Conservation (phyloP, 768 basidiomycete species). For the Mycena rosella region DNA sequence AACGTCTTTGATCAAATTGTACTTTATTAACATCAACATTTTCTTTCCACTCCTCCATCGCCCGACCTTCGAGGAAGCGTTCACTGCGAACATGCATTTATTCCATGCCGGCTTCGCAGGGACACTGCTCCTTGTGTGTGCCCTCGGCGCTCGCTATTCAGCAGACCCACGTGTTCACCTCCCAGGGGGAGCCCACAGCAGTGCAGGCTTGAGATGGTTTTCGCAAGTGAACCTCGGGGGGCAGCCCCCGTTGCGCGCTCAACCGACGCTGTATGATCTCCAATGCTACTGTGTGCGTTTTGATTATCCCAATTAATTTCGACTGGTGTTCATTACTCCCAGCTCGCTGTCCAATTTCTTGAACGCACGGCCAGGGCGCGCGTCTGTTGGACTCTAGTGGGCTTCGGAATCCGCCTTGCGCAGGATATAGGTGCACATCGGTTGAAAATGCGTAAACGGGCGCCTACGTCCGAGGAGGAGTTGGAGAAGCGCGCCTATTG, state of each 20-base stretch:
- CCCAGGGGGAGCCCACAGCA: too few species aligned
- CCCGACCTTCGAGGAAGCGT: too few species aligned
- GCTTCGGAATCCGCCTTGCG: slow-evolving; percentile 55
- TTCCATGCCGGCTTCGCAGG: slow-evolving; percentile 54
- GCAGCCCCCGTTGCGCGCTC: slow-evolving; percentile 49
- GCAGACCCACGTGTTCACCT: slow-evolving; percentile 46
- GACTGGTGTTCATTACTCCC: slow-evolving; percentile 41
- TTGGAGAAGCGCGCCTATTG: slow-evolving; percentile 62
- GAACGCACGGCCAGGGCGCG: slow-evolving; percentile 37
- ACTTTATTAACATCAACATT: too few species aligned
- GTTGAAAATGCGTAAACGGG: slow-evolving; percentile 39
- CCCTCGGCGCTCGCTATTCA: slow-evolving; percentile 58
- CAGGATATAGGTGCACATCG: slow-evolving; percentile 63
- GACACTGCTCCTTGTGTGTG: slow-evolving; percentile 61
- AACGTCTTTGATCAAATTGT: too few species aligned
- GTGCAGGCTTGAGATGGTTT: too few species aligned
- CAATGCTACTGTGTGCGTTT: slow-evolving; percentile 51
- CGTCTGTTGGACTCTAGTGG: slow-evolving; percentile 52
- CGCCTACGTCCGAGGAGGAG: slow-evolving; percentile 57
- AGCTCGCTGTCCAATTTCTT: too few species aligned
- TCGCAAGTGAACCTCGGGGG: too few species aligned
- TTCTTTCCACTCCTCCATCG: too few species aligned
- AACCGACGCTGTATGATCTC: slow-evolving; percentile 46
- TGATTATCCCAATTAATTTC: too few species aligned
- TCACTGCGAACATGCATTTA: slow-evolving; percentile 48